Evolutionary conservation across 306 rosid genomes (phyloP), one percentile per base, ranked within the genome.

Genomic region (Ceratonia siliqua): DNA sequence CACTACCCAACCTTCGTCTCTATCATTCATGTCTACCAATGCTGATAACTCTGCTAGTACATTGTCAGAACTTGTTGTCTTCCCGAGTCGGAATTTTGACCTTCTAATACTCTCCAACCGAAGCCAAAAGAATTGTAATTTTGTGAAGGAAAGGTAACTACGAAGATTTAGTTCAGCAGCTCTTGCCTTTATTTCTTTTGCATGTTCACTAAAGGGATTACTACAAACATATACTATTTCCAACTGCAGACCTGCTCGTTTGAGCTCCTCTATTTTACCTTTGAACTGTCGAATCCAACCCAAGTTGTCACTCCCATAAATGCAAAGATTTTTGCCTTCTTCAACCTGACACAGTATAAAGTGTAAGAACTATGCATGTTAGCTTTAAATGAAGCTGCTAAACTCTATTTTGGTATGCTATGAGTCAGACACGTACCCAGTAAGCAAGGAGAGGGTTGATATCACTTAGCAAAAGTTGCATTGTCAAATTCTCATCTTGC

Each of bases 21-120:
- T 68, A 6, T 56, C 85, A 62, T 79, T 72, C 50, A 73, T 78
- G 27, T 87, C 78, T 18, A 87, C 71, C 80, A 86, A 24, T 38
- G 82, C 71, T 39, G 80, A 80, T 39, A 86, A 80, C 82, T 87
- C 85, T 41, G 53, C 70, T 50, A 85, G 76, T 17, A 81, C 78
- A 36, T 27, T 36, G 71, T 84, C 89, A 17, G 74, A 67, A 1
- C 33, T 52, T 28, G 48, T 69, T 2, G 48, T 67, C 73, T 43
- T 68, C 13, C 88, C 84, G 1, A 74, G 76, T 57, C 65, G 27
- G 15, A 64, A 77, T 79, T 69, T 85, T 13, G 88, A 87, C 76
- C 89, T 87, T 78, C 82, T 78, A 70, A 90, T 84, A 17, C 89
- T 80, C 75, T 82, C 87, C 68, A 87, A 25, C 53, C 96, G 78